Evolutionary conservation across 2,329 filamentous ascomycete species (phyloP).

Genomic region (Fusarium virguliforme): DNA sequence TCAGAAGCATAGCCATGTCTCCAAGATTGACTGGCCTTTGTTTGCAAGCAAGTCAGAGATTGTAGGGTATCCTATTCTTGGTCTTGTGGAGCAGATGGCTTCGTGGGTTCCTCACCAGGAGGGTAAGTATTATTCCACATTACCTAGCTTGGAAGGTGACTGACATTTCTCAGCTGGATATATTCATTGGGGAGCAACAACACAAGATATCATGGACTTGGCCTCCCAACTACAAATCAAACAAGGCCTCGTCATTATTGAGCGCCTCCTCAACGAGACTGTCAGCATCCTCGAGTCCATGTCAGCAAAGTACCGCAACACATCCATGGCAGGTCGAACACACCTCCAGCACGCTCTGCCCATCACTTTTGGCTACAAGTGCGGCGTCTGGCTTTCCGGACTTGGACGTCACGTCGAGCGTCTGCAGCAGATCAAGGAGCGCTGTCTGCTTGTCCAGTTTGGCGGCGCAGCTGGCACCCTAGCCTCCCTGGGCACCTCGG

Average conservation of each 20-base stretch:
- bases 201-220: constrained; percentile 73
- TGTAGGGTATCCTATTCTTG: constrained; percentile 69
- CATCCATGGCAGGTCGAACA: constrained; percentile 71
- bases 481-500: constrained; percentile 66
- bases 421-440: constrained; percentile 63
- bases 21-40: constrained; percentile 48
- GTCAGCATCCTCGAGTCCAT: constrained; percentile 62
- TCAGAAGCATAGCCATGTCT: constrained; percentile 54
- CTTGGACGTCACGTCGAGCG: constrained; percentile 66
- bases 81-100: constrained; percentile 63
- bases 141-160: neutral
- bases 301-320: constrained; percentile 64
- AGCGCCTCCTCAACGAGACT: constrained; percentile 61
- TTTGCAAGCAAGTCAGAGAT: constrained; percentile 65
- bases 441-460: constrained; percentile 69
- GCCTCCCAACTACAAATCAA: constrained; percentile 70
- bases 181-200: constrained; percentile 73
- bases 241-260: constrained; percentile 64
- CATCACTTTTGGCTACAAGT: constrained; percentile 72
- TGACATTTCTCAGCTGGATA: constrained; percentile 53
- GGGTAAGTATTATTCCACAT: constrained; percentile 45
- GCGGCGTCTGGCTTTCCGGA: constrained; percentile 68
- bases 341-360: constrained; percentile 72
- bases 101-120: constrained; percentile 34
- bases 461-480: constrained; percentile 71